Evolutionary conservation across 148 eudicot genomes (phyloP), one percentile per base, ranked within the genome.

Genomic region (Dianthus caryophyllus): DNA sequence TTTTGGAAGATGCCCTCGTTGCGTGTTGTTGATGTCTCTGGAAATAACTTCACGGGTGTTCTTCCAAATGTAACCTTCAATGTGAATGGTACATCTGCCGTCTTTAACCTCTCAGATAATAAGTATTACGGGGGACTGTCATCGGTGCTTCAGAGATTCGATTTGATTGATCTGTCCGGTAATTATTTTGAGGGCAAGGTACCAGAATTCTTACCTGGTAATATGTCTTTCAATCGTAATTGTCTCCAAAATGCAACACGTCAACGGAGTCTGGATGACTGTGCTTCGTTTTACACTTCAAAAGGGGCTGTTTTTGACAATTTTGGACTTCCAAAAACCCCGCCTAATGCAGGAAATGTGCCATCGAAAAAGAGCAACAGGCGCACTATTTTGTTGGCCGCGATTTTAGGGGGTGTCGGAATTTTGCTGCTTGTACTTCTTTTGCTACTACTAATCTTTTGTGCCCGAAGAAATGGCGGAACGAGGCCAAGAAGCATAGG

Each of bases 101-200:
- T 81, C 47, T 71, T 85, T 65, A 86, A 94, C 66, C 75, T 94
- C 25, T 90, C 99, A 0, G 61, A 66, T 51, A 92, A 92, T 67
- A 59, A 72, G 76, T 85, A 85, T 72, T 87, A 87, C 69, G 97
- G 96, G 62, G 70, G 61, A 61, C 76, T 92, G 15, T 72, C 83
- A 17, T 33, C 77, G 8, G 75, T 81, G 33, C 71, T 87, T 17
- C 77, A 65, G 69, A 79, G 83, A 61, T 89, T 85, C 77, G 80
- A 84, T 64, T 76, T 68, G 66, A 52, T 81, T 20, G 81, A 89
- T 71, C 62, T 89, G 68, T 84, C 91, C 0, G 71, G 82, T 10
- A 92, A 89, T 72, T 92, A 85, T 74, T 89, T 92, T 47, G 77
- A 92, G 73, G 97, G 97, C 5, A 64, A 39, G 18, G 72, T 87